Evolutionary conservation across 768 basidiomycete genomes (phyloP), one percentile per base, ranked within the genome.

Genomic region (Hericium erinaceus): DNA sequence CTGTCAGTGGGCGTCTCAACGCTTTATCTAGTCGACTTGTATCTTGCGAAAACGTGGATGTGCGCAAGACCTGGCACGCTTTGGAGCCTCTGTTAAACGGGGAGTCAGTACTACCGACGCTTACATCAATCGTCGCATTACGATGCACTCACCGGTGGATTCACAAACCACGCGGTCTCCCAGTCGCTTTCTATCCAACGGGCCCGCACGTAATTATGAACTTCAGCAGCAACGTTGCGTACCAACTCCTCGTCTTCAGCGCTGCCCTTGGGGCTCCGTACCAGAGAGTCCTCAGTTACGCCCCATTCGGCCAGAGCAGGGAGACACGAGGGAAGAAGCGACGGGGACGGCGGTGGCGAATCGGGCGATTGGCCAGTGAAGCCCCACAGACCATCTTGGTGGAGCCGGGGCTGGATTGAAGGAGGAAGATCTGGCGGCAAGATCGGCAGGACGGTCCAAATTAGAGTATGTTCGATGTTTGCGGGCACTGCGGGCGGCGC

Each of bases 131-230:
- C 58, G 24, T 20, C 26, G 16, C 20, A 57, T 39, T 4, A 22
- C 41, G 51, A 16, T 28, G 52, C 4, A 70, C 87, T 67, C 64
- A 93, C 91, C 52, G 85, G 88, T 46, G 91, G 91, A 66, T 93
- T 93, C 46, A 91, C 86, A 65, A 92, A 92, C 92, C 92, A 94
- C 2, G 88, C 89, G 0, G 89, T 90, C 71, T 94, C 92, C 90
- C 89, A 94, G n/a, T 80, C 77, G 4, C 65, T 67, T 65, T 90
- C 87, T 16, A 65, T 63, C 92, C 92, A 93, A 51, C 81, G 73
- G 51, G 74, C 75, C 67, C 71, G 75, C 12, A 94, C 79, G 68
- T 86, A 92, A 52, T 69, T 70, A 38, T 80, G 74, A 46, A 91
- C 80, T 60, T 88, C 83, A 46, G 62, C 67, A 6, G 83, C 83